Conservation (phyloP, 1,284 basidiomycete species). For the Cutaneotrichosporon sp. region DNA sequence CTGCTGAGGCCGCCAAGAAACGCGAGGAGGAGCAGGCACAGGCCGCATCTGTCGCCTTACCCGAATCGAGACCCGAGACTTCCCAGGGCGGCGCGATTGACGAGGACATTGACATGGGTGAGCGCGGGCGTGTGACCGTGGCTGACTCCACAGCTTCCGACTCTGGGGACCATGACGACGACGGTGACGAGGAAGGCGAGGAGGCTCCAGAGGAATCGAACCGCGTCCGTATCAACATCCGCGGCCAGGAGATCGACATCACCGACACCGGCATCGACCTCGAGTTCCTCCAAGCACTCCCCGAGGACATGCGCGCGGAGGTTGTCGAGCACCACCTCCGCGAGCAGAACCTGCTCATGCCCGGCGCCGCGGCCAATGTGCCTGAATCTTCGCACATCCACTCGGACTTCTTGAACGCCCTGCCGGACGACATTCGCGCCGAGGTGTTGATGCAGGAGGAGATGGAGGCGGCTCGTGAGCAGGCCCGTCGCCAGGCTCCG, state of each 20-base stretch:
- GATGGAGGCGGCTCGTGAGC: constrained; percentile 77
- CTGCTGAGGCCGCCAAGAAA: constrained; percentile 23
- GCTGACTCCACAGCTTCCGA: constrained; percentile 55
- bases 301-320: constrained; percentile 98
- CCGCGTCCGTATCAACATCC: constrained; percentile 80
- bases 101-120: constrained; percentile 74
- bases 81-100: constrained; percentile 47
- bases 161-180: constrained; percentile 17
- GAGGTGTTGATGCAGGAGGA: constrained; percentile 96
- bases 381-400: constrained; percentile 75
- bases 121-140: not conserved
- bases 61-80: constrained; percentile 63
- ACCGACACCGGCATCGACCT: constrained; percentile 99
- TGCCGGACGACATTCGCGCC: constrained; percentile 93
- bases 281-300: constrained; percentile 94
- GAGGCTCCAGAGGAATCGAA: constrained; percentile 4
- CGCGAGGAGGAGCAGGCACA: constrained; percentile 24
- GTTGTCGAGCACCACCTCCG: constrained; percentile 96
- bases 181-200: constrained; percentile 10
- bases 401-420: constrained; percentile 90
- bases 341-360: constrained; percentile 59
- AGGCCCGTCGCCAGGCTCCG: constrained; percentile 63
- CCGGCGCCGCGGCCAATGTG: constrained; percentile 68
- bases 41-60: constrained; percentile 30
- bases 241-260: constrained; percentile 94